Base-by-base conservation (phyloP, 2,329 filamentous ascomycete genomes). In the Aspergillus proliferans region DNA sequence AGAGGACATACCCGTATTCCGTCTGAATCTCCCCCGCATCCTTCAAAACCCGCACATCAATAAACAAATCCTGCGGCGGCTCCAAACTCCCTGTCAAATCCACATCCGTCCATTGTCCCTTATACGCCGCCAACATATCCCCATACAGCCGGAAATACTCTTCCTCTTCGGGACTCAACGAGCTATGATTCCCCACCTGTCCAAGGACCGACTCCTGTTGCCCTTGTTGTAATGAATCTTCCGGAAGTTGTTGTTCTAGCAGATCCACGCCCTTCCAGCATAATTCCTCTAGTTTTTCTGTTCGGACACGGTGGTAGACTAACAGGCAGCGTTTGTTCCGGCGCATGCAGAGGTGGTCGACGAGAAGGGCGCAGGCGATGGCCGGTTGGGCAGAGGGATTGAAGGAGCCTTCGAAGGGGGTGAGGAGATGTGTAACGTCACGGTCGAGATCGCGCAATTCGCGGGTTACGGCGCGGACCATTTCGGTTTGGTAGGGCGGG, bases 11-110 rank as follows among this genome's bases (percentile, higher is more conserved):
- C 87, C 93, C 93, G 66, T 98, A 98, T 76, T 98, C 94, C 0
- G 93, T 98, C 73, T 98, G 92, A 56, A 98, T 96, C 75, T 98
- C 93, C 4, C 94, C 93, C 1, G 92, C 93, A 74, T 98, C 93
- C 68, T 93, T 96, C 55, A 98, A 73, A 44, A 98, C 93, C 43
- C 93, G 79, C 33, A 98, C 93, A 68, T 98, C 93, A 61, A 98
- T 95, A 68, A 97, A 98, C 47, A 98, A 74, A 70, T 98, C 93
- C 59, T 83, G 83, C n/a, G 93, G 93, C 21, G 93, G 93, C 64
- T 95, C 90, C 64, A 98, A 75, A 63, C 87, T 93, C 28, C 93
- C 93, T 2, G 93, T 96, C 47, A 98, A 75, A 70, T 98, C 93
- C 57, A 98, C 87, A 66, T 98, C 93, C 18, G 92, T 97, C 92